These are phyloP conservation scores for Amniculicola lignicola DNA, from an alignment of 495 filamentous ascomycete species.

Conservation along the genomic window DNA sequence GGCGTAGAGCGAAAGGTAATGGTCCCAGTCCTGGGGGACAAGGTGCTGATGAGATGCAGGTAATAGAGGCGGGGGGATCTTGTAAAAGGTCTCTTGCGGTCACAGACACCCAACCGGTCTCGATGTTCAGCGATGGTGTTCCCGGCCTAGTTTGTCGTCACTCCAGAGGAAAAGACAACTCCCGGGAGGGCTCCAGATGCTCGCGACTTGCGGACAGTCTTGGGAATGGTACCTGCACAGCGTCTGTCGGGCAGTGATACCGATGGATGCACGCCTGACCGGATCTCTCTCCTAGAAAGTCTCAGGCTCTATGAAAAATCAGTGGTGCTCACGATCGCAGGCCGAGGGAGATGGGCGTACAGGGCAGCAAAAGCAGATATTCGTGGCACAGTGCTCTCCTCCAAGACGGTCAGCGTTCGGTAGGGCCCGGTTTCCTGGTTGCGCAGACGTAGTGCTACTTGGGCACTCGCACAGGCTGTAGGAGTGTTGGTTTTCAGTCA, in stretches of 20 bases:
- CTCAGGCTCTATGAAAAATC: constrained; percentile 29
- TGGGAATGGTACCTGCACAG: constrained; percentile 32
- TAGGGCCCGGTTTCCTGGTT: constrained; percentile 35
- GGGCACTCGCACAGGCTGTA: constrained; percentile 30
- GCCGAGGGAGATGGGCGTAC: constrained; percentile 32
- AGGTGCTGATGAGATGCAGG: constrained; percentile 30
- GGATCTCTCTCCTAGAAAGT: constrained; percentile 36
- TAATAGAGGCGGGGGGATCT: constrained; percentile 18
- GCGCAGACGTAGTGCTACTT: constrained; percentile 35
- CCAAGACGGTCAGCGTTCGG: constrained; percentile 22
- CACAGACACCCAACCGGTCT: constrained; percentile 22
- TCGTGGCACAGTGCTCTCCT: constrained; percentile 23
- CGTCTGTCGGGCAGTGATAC: constrained; percentile 25
- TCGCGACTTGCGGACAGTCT: constrained; percentile 5
- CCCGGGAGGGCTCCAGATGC: constrained; percentile 14
- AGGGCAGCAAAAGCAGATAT: constrained; percentile 29
- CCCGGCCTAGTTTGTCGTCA: constrained; percentile 21
- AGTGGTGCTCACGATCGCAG: constrained; percentile 29
- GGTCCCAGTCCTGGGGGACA: constrained; percentile 15
- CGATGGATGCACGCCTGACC: constrained; percentile 32
- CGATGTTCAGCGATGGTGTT: constrained; percentile 27
- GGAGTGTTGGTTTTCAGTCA: constrained; percentile 25
- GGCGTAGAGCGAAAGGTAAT: constrained; percentile 21
- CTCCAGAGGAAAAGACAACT: constrained; percentile 20
- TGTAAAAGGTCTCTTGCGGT: constrained; percentile 23